These are phyloP conservation scores for Ceratobasidium theobromae DNA, from an alignment of 1,284 basidiomycete genomes.

Conservation along the genomic window DNA sequence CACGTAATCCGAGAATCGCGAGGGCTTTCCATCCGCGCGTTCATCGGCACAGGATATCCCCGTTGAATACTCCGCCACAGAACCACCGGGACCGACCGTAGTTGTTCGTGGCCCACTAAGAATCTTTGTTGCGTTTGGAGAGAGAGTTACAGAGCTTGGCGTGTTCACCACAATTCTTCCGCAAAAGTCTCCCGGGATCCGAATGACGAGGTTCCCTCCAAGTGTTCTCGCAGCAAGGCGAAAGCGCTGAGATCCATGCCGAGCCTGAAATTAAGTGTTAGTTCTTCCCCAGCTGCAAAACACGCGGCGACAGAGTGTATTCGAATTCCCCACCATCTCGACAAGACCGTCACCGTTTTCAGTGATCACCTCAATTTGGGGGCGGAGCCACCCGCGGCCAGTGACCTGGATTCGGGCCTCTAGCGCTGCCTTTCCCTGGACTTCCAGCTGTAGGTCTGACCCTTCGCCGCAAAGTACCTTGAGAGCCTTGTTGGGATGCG, in stretches of 20 bases:
- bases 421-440: constrained; percentile 5
- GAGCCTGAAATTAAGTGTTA: constrained; percentile 11
- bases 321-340: constrained; percentile 13
- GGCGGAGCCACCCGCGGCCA: constrained; percentile 19
- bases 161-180: constrained; percentile 1
- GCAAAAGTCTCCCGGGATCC: constrained; percentile 18
- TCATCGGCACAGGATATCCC: background rate
- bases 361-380: constrained; percentile 22
- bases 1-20: constrained; percentile 10
- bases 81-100: constrained; percentile 6
- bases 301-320: no score
- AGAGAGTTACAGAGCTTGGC: constrained; percentile 21
- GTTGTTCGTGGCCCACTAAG: constrained; percentile 18
- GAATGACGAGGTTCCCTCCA: constrained; percentile 14
- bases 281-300: background rate
- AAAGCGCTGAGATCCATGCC: constrained; percentile 30
- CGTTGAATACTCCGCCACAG: constrained; percentile 22
- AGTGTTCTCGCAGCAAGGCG: constrained; percentile 26
- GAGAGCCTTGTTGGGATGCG: constrained; percentile 21
- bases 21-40: background rate
- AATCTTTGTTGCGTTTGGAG: constrained; percentile 10
- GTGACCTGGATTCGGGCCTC: constrained; percentile 28
- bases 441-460: constrained; percentile 10
- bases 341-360: constrained; percentile 15
- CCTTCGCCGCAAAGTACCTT: constrained; percentile 8